These are phyloP conservation scores for Escallonia herrerae DNA, from an alignment of 129 eudicot species.

Conservation along the genomic window DNA sequence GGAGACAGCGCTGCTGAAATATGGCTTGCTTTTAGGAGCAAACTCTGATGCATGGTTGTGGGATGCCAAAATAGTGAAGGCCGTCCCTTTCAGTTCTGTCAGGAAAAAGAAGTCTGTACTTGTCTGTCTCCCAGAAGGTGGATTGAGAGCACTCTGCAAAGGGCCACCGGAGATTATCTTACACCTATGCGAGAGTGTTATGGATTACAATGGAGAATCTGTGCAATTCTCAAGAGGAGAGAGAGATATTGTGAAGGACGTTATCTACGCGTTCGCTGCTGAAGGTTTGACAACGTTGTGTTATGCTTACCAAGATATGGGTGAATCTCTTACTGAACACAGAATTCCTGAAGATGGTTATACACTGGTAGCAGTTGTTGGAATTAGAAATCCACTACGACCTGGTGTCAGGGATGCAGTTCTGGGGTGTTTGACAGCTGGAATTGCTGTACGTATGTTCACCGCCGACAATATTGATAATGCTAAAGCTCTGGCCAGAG, in stretches of 20 bases:
- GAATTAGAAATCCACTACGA: slow-evolving; percentile 60
- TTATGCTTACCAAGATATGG: slow-evolving; percentile 47
- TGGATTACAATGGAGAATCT: slow-evolving; percentile 42
- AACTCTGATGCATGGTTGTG: slow-evolving; percentile 49
- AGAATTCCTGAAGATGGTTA: slow-evolving; percentile 40
- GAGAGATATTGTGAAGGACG: slow-evolving; percentile 24
- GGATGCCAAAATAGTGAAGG: slow-evolving; percentile 30
- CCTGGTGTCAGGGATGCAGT: slow-evolving; percentile 65
- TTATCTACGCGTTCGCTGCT: slow-evolving; percentile 42
- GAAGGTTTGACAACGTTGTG: slow-evolving; percentile 65
- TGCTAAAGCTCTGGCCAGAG: slow-evolving; percentile 65
- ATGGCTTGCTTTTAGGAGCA: slow-evolving; percentile 55
- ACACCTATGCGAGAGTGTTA: slow-evolving; percentile 44
- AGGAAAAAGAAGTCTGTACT: slow-evolving; percentile 86
- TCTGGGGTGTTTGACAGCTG: slow-evolving; percentile 49
- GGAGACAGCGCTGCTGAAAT: slow-evolving; percentile 72
- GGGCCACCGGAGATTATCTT: slow-evolving; percentile 86
- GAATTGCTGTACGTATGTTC: slow-evolving; percentile 65
- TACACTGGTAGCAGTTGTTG: slow-evolving; percentile 48
- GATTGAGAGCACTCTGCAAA: slow-evolving; percentile 63
- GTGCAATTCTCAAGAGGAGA: slow-evolving; percentile 46
- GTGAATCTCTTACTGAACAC: slow-evolving; percentile 10
- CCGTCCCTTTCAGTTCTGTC: slow-evolving; percentile 79
- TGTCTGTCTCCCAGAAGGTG: slow-evolving; percentile 59
- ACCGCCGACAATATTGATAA: slow-evolving; percentile 65